phyloP scores from a whole-genome alignment of 139 green algal species.

The Raphidocelis subcapitata region DNA sequence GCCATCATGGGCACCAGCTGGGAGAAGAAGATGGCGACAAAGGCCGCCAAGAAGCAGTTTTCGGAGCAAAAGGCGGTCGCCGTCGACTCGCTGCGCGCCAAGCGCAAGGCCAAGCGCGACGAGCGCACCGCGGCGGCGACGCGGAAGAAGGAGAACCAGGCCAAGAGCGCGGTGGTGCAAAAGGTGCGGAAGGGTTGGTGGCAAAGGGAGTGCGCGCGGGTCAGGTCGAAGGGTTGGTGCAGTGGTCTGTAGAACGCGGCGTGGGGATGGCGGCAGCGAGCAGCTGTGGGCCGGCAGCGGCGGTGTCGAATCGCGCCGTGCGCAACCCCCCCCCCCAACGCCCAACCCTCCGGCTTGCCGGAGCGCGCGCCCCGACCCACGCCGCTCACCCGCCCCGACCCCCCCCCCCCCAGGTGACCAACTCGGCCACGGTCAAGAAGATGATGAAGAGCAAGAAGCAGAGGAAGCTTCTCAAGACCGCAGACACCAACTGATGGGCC shows the following conservation, averaged over 20 bases:
- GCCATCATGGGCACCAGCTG: slow-evolving; percentile 23
- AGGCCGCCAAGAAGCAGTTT: slow-evolving; percentile 20
- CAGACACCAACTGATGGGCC: slow-evolving; percentile 46
- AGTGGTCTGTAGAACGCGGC: neutral
- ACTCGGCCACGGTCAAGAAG: slow-evolving; percentile 54
- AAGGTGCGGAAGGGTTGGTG: slow-evolving; percentile 27
- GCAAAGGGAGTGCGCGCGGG: neutral
- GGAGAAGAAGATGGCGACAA: slow-evolving; percentile 39
- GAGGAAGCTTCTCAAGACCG: slow-evolving; percentile 53
- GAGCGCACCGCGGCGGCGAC: slow-evolving; percentile 36
- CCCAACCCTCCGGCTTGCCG: neutral
- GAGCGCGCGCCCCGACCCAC: neutral
- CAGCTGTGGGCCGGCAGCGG: neutral
- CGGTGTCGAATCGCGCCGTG: neutral
- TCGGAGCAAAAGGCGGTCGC: slow-evolving; percentile 33
- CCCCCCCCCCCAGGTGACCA: slow-evolving; percentile 42
- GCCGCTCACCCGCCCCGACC: neutral
- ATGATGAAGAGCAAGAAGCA: slow-evolving; percentile 73
- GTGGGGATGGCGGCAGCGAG: neutral
- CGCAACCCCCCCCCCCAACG: neutral
- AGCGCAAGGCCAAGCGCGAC: slow-evolving; percentile 35
- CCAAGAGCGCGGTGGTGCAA: slow-evolving; percentile 49
- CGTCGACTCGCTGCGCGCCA: slow-evolving; percentile 19
- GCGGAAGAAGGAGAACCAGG: slow-evolving; percentile 47
- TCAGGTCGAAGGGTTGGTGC: neutral